These are phyloP conservation scores for Acanthamoeba triangularis DNA, from an alignment of 208 protist genomes.

Conservation along the genomic window DNA sequence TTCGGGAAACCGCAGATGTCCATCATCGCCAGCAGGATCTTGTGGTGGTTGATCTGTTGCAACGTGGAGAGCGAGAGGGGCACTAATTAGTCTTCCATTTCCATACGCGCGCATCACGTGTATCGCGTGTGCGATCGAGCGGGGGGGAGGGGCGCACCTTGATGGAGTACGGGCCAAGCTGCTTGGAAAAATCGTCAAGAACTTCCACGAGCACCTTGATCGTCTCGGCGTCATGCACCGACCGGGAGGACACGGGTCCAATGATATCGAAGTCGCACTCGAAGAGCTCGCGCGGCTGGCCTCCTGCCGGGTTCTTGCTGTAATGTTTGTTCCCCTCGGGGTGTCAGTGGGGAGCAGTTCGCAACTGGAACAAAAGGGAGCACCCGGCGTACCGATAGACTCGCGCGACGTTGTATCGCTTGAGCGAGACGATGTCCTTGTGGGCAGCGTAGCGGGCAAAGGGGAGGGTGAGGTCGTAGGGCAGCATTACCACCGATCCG, in stretches of 20 bases:
- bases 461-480: conserved; percentile 83
- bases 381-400: conserved; percentile 72
- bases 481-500: conserved; percentile 79
- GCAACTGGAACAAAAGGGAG: neutral
- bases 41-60: conserved; percentile 77
- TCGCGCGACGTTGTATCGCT: conserved; percentile 74
- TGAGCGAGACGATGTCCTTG: conserved; percentile 2
- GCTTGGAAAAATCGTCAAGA: conserved; percentile 78
- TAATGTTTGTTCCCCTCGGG: neutral
- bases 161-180: conserved; percentile 67
- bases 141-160: conserved; percentile 13
- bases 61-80: too few relatives aligned
- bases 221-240: conserved; percentile 75
- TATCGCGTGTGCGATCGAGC: too few relatives aligned
- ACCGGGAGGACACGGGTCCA: conserved; percentile 1
- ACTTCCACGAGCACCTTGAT: conserved; percentile 77
- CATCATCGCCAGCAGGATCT: conserved; percentile 71
- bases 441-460: conserved; percentile 82
- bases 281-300: conserved; percentile 80
- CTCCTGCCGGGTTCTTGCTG: conserved; percentile 73
- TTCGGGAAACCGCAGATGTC: conserved; percentile 73
- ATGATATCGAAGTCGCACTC: conserved; percentile 87
- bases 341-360: neutral
- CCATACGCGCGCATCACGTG: too few relatives aligned
- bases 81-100: too few relatives aligned